phyloP scores from a whole-genome alignment of 2,329 filamentous ascomycete genomes.

The Dactylellina drechsleri region DNA sequence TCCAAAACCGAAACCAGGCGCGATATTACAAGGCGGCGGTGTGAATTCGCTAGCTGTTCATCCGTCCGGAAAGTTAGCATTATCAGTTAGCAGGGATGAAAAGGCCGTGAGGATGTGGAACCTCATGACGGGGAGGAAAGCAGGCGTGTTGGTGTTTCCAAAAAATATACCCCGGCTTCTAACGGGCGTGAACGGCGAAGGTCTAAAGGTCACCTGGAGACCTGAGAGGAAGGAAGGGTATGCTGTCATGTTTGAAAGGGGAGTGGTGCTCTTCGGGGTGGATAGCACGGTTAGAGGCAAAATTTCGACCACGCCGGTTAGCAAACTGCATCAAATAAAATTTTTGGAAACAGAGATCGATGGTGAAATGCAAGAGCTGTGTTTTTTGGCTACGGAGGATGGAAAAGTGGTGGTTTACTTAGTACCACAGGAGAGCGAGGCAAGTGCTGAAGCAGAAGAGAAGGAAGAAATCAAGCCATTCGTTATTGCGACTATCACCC shows the following conservation, averaged over 20 bases:
- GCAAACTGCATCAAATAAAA: conserved; percentile 83
- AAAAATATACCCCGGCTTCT: conserved; percentile 77
- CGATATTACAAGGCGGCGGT: conserved; percentile 67
- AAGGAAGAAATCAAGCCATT: conserved; percentile 70
- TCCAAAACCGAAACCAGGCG: conserved; percentile 79
- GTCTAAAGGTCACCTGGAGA: conserved; percentile 83
- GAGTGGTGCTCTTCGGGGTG: conserved; percentile 84
- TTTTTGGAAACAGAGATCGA: conserved; percentile 68
- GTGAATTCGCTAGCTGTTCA: conserved; percentile 96
- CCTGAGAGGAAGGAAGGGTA: conserved; percentile 77
- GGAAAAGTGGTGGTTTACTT: conserved; percentile 80
- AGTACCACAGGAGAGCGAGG: conserved; percentile 4
- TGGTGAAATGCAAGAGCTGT: conserved; percentile 67
- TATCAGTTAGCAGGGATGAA: conserved; percentile 89
- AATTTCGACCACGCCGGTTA: conserved; percentile 73
- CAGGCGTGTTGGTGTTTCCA: conserved; percentile 87
- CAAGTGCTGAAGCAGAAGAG: conserved; percentile 62
- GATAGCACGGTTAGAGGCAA: conserved; percentile 83
- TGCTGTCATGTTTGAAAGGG: conserved; percentile 86
- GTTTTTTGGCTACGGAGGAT: conserved; percentile 89
- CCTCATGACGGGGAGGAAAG: conserved; percentile 93
- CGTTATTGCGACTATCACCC: conserved; percentile 68
- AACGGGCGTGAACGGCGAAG: conserved; percentile 81
- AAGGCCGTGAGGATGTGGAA: conserved; percentile 95
- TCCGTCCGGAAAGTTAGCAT: conserved; percentile 95